Conservation (phyloP, 2,329 filamentous ascomycete species). For the Penicillium polonicum region DNA sequence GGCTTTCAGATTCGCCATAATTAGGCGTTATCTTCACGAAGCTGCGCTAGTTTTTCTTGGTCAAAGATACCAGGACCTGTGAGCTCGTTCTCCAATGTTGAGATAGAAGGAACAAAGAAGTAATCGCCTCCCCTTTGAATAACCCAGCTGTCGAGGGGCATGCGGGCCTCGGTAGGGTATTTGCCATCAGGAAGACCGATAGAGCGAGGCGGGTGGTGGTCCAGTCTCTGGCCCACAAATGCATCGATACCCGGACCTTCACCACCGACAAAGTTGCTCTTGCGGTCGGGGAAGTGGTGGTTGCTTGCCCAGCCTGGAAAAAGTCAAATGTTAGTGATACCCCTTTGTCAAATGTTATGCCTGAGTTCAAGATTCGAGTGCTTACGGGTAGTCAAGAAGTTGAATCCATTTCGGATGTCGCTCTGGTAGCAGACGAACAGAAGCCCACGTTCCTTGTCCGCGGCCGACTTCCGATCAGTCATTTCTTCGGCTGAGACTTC, state of each 20-base stretch:
- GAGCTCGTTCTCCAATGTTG: constrained; percentile 14
- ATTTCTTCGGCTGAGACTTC: constrained; percentile 40
- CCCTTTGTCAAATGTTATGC: background rate
- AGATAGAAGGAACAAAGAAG: constrained; percentile 48
- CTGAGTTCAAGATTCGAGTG: background rate
- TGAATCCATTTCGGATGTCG: constrained; percentile 39
- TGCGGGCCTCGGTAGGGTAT: constrained; percentile 16
- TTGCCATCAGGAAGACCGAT: constrained; percentile 21
- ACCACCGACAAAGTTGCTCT: constrained; percentile 5
- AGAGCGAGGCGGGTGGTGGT: constrained; percentile 14
- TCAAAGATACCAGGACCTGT: constrained; percentile 5
- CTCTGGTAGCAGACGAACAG: constrained; percentile 50
- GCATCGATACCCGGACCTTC: constrained; percentile 23
- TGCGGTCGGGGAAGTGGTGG: constrained; percentile 18
- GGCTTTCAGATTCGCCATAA: too few species aligned
- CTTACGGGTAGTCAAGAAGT: constrained; percentile 34
- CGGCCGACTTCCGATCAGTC: constrained; percentile 22
- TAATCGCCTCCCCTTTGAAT: constrained; percentile 47
- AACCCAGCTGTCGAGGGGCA: constrained; percentile 39
- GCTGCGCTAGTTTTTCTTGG: background rate
- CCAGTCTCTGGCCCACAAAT: constrained; percentile 20
- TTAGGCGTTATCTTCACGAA: constrained; percentile 1
- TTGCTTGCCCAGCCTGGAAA: constrained; percentile 26
- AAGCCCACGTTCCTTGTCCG: constrained; percentile 43
- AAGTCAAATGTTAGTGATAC: background rate